A percentile compares a stretch with the other conserved stretches of the same genome.
These are phyloP conservation scores for Alternaria sp. DNA, from an alignment of 2,329 filamentous ascomycete genomes.

Conservation along the genomic window DNA sequence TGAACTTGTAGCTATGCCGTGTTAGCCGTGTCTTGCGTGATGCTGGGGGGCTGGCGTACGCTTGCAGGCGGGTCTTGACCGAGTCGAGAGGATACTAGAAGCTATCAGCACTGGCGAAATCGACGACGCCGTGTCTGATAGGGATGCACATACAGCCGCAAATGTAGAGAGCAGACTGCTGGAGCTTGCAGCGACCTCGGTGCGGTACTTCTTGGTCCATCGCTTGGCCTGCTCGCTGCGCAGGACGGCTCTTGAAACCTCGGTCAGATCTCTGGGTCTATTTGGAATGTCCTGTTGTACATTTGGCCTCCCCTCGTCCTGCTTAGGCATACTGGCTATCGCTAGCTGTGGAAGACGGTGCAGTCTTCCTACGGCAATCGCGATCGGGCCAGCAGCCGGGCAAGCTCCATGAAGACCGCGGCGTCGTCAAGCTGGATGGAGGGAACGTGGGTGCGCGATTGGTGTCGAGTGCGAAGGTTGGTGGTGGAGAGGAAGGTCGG, in stretches of 20 bases:
- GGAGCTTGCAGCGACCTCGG: constrained; percentile 77
- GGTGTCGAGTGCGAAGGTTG: constrained; percentile 6
- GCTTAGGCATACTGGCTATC: constrained; percentile 54
- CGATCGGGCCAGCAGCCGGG: constrained; percentile 60
- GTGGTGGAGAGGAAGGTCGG: constrained; percentile 16
- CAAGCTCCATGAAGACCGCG: constrained; percentile 61
- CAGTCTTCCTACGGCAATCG: constrained; percentile 66
- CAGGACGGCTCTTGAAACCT: constrained; percentile 43
- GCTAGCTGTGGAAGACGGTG: constrained; percentile 58
- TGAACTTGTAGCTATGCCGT: constrained; percentile 67
- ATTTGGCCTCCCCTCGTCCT: constrained; percentile 29
- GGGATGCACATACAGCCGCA: constrained; percentile 60
- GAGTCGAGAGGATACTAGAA: constrained; percentile 79
- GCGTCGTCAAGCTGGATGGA: constrained; percentile 26
- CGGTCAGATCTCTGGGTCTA: constrained; percentile 48
- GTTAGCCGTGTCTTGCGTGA: constrained; percentile 20
- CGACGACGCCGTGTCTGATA: not conserved
- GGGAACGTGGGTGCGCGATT: constrained; percentile 16
- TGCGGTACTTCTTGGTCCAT: constrained; percentile 78
- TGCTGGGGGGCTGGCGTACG: constrained; percentile 47
- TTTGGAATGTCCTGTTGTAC: constrained; percentile 27
- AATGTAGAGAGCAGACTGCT: constrained; percentile 81
- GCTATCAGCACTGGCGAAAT: constrained; percentile 23
- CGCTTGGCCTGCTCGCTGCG: constrained; percentile 53
- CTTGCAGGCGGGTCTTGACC: constrained; percentile 89